These are phyloP conservation scores for Theileria luwenshuni DNA, from an alignment of 169 alveolate species.

Conservation along the genomic window DNA sequence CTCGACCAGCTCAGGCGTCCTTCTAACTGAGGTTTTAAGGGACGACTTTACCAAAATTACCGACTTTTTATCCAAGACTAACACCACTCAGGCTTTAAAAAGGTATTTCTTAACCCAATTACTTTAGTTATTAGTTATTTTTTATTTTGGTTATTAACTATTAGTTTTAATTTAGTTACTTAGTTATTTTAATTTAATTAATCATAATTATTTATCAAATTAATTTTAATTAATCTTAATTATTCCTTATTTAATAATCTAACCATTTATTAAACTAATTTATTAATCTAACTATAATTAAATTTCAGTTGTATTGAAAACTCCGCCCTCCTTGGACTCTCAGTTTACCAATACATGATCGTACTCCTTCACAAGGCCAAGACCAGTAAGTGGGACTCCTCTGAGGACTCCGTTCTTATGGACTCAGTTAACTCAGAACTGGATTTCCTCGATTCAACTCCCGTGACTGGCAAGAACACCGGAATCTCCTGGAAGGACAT, in stretches of 20 bases:
- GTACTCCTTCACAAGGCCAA: slow-evolving; percentile 13
- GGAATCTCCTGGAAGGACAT: slow-evolving; percentile 45
- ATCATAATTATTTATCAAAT: too few species aligned
- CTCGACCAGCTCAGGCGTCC: slow-evolving; percentile 41
- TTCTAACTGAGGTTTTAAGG: slow-evolving; percentile 9
- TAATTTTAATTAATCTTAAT: too few species aligned
- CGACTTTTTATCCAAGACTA: slow-evolving; percentile 3
- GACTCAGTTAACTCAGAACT: slow-evolving; percentile 26
- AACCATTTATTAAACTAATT: too few species aligned
- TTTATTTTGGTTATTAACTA: too few species aligned
- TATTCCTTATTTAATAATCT: too few species aligned
- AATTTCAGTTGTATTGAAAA: slow-evolving; percentile 28
- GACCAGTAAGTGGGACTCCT: slow-evolving; percentile 28
- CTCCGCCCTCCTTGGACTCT: slow-evolving; percentile 43
- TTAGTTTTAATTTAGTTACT: too few species aligned
- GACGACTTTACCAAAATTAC: slow-evolving; percentile 11
- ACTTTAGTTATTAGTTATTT: too few species aligned
- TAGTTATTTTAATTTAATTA: too few species aligned
- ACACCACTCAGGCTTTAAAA: neutral
- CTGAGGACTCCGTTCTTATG: slow-evolving; percentile 46
- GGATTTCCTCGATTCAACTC: neutral
- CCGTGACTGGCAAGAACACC: neutral
- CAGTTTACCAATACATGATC: slow-evolving; percentile 50
- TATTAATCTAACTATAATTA: neutral
- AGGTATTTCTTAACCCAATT: too few species aligned